Evolutionary conservation across 495 filamentous ascomycete species (phyloP), one percentile per base, ranked within the genome.

Genomic region (Daldinia bambusicola): DNA sequence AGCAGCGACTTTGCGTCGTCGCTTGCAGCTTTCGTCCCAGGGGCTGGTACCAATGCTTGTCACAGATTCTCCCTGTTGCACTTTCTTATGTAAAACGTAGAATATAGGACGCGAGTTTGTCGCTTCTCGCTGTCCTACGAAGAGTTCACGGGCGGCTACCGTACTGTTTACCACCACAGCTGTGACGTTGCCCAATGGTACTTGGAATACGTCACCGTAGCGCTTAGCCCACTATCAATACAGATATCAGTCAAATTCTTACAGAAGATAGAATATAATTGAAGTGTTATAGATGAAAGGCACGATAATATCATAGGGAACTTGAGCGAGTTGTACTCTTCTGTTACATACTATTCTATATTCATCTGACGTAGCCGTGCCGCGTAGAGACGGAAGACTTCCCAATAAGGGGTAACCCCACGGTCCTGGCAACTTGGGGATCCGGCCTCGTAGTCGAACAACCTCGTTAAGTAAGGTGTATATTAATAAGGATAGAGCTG

Each of bases 31-130:
- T 53, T 91, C 90, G 71, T 91, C 88, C 89, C 89, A 93, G 0
- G 90, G 90, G 1, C 89, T 91, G 0, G 90, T 92, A 2, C 90
- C 90, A 61, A 93, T 90, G 0, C 90, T 92, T 74, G 89, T 92
- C 5, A 89, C 89, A 10, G 88, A 89, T 55, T 80, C 84, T 31
- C 88, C 90, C 58, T 72, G 70, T 13, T 72, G 70, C 5, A 92
- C 89, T 4, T 92, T 89, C 48, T 83, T 89, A 69, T 93, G 90
- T 79, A 92, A 90, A 2, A 90, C 92, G 73, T 92, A 89, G 63
- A 91, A 87, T 0, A 84, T 90, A 0, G 90, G 90, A 2, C 90
- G 84, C 4, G 89, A 91, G 69, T 91, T 90, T n/a, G 92, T 81
- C 6, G 89, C 86, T 0, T 88, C 89, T 67, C 90, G 88, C 67